A percentile compares a stretch with the other conserved stretches of the same genome.
phyloP scores from a whole-genome alignment of 164 flowering plant genomes.

The Magnolia sinica region DNA sequence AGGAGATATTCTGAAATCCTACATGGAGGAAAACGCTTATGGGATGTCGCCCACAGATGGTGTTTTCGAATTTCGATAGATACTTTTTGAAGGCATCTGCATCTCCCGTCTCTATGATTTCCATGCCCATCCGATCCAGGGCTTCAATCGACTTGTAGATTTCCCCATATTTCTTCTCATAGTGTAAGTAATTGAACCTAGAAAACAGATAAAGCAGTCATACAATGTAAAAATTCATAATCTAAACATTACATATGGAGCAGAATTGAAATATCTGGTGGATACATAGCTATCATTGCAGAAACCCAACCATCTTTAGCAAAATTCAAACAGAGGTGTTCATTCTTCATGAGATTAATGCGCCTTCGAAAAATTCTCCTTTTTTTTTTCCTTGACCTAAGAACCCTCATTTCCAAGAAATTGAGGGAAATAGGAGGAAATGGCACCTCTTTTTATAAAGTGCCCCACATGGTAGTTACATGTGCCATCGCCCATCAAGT shows the following conservation, averaged over 20 bases:
- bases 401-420: too few species aligned
- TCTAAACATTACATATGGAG: neutral
- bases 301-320: too few species aligned
- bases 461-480: too few species aligned
- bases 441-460: too few species aligned
- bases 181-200: slow-evolving; percentile 75
- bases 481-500: too few species aligned
- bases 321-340: too few species aligned
- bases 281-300: neutral
- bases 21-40: slow-evolving; percentile 93
- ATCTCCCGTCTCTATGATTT: slow-evolving; percentile 88
- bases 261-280: too few species aligned
- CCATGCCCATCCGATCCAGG: slow-evolving; percentile 95
- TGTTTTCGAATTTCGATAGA: slow-evolving; percentile 68
- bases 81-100: slow-evolving; percentile 80
- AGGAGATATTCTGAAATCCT: slow-evolving; percentile 12
- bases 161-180: slow-evolving; percentile 78
- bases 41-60: slow-evolving; percentile 98
- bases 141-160: slow-evolving; percentile 93
- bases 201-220: neutral
- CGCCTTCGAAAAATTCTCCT: too few species aligned
- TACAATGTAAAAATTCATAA: neutral
- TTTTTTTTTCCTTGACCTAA: too few species aligned
- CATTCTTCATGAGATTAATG: too few species aligned
- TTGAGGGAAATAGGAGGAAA: too few species aligned